Conservation (phyloP, 768 basidiomycete genomes). For the Phlebiopsis flavidoalba region DNA sequence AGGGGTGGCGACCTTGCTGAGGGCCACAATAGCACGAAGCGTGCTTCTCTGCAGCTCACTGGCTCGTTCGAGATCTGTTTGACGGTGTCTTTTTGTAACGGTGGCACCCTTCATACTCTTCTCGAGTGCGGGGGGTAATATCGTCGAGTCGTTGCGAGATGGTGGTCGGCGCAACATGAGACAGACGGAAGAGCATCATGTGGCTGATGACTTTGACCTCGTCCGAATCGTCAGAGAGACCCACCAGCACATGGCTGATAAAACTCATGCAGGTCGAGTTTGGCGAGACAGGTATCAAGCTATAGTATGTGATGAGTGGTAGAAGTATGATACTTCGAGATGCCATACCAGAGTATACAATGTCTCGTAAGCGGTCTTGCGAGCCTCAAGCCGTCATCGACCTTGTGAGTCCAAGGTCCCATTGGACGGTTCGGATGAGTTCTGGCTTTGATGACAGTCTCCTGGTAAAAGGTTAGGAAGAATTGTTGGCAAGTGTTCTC, state of each 20-base stretch:
- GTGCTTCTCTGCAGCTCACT: constrained; percentile 91
- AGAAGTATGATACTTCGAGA: background rate
- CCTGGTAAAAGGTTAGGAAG: constrained; percentile 81
- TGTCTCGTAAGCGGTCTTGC: constrained; percentile 97
- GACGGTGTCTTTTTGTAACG: constrained; percentile 91
- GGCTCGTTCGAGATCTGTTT: constrained; percentile 87
- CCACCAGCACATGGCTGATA: constrained; percentile 73
- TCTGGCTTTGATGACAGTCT: constrained; percentile 76
- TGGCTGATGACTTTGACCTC: constrained; percentile 97
- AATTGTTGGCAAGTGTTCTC: constrained; percentile 72
- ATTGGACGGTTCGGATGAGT: constrained; percentile 90
- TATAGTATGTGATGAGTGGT: constrained; percentile 22
- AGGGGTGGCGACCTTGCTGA: constrained; percentile 69
- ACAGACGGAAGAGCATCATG: constrained; percentile 90
- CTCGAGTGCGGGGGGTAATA: constrained; percentile 76
- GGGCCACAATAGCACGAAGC: constrained; percentile 78
- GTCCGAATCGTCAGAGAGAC: constrained; percentile 84
- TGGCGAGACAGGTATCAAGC: constrained; percentile 88
- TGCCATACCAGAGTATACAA: constrained; percentile 84
- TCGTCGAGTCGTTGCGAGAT: constrained; percentile 82
- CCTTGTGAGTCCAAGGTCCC: constrained; percentile 96
- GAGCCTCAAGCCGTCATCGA: constrained; percentile 92
- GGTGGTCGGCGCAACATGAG: constrained; percentile 79
- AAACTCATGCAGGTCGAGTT: constrained; percentile 86
- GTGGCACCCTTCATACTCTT: constrained; percentile 86